These are phyloP conservation scores for Trichomonascaceae sp. DNA, from an alignment of 1,139 yeast species.

Conservation along the genomic window DNA sequence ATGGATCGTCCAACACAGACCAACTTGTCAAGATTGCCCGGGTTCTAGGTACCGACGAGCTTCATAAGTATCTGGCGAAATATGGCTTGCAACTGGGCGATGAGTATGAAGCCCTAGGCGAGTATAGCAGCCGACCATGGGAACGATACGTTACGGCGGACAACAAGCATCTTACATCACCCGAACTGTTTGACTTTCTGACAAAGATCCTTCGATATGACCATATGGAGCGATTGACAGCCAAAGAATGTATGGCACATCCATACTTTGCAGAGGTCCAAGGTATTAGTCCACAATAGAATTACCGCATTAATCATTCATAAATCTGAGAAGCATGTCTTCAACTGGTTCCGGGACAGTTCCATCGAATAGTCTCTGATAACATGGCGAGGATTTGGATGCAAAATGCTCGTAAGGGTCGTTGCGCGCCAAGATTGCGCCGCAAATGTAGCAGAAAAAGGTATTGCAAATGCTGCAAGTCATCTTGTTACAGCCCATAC, in stretches of 20 bases:
- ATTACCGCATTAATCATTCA: no score
- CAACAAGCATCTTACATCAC: constrained; percentile 52
- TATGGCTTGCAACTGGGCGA: constrained; percentile 61
- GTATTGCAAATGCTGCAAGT: constrained; percentile 39
- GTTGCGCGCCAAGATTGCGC: constrained; percentile 26
- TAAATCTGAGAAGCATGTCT: constrained; percentile 1
- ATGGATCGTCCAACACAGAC: constrained; percentile 88
- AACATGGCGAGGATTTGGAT: constrained; percentile 33
- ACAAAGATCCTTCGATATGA: constrained; percentile 73
- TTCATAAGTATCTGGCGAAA: constrained; percentile 54
- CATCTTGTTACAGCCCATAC: constrained; percentile 63
- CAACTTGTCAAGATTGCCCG: constrained; percentile 86
- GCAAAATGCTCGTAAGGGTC: constrained; percentile 47
- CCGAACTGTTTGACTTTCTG: constrained; percentile 62
- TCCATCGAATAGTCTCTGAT: constrained; percentile 43
- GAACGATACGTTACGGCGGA: constrained; percentile 55
- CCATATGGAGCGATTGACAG: constrained; percentile 79
- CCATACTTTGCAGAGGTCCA: constrained; percentile 38
- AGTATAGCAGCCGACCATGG: constrained; percentile 75
- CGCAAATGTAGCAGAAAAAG: constrained; percentile 48
- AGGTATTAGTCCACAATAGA: no score
- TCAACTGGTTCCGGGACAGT: constrained; percentile 29
- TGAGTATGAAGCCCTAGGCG: constrained; percentile 68
- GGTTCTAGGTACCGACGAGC: constrained; percentile 75
- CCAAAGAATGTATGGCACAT: constrained; percentile 84